phyloP scores from a whole-genome alignment of 805 yeast genomes.

The Cyberlindnera subsufficiens region DNA sequence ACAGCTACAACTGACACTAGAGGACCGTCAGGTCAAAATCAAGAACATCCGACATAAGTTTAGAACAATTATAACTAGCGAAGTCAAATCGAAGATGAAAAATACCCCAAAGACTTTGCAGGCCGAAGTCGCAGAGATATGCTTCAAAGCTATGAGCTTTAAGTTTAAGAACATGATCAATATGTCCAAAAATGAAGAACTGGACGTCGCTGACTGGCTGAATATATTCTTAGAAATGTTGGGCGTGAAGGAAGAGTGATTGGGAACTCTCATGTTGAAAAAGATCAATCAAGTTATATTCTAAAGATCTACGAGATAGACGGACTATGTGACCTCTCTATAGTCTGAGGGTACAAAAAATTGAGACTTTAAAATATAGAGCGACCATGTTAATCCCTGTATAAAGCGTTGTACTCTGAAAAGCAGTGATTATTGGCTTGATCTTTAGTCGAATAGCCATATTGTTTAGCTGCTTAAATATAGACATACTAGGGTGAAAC shows the following conservation, averaged over 20 bases:
- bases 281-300: too few species aligned
- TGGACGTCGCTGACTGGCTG: constrained; percentile 18
- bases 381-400: too few species aligned
- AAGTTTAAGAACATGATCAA: constrained; percentile 12
- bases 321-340: too few species aligned
- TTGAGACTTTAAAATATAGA: too few species aligned
- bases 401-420: too few species aligned
- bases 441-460: too few species aligned
- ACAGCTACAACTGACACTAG: constrained; percentile 13
- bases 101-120: constrained; percentile 11
- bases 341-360: too few species aligned
- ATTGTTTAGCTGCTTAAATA: too few species aligned
- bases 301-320: too few species aligned
- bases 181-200: constrained; percentile 3
- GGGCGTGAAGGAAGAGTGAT: neutral
- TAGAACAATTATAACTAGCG: constrained; percentile 11
- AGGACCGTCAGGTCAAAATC: constrained; percentile 15
- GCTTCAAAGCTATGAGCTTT: constrained; percentile 19
- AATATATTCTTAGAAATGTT: constrained; percentile 10
- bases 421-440: too few species aligned
- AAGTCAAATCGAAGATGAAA: constrained; percentile 12
- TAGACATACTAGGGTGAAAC: too few species aligned
- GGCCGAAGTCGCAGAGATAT: constrained; percentile 21
- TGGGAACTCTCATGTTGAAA: too few species aligned
- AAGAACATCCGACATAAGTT: constrained; percentile 14